Percentiles rank a stretch among this genome's conserved stretches.
phyloP scores from a whole-genome alignment of 2,329 filamentous ascomycete species.

The Aspergillus clavatus region DNA sequence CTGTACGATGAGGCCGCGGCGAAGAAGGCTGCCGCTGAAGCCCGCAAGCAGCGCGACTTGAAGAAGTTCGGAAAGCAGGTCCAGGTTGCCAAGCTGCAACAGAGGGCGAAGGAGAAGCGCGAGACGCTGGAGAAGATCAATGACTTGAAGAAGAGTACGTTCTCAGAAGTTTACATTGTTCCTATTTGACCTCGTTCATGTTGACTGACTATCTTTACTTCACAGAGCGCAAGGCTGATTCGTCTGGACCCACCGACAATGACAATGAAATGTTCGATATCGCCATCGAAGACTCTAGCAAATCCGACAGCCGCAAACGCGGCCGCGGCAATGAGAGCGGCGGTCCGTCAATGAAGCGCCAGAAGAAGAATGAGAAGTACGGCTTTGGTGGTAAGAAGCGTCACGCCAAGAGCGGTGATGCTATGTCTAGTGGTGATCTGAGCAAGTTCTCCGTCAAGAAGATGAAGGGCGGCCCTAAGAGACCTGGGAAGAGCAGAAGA shows the following conservation, averaged over 20 bases:
- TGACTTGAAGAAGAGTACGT: slow-evolving; percentile 87
- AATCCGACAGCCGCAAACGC: slow-evolving; percentile 46
- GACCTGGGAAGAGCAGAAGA: slow-evolving; percentile 50
- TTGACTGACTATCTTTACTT: slow-evolving; percentile 3
- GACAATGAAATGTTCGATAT: slow-evolving; percentile 82
- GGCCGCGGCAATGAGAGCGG: slow-evolving; percentile 40
- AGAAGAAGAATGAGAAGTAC: slow-evolving; percentile 92
- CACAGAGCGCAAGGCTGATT: slow-evolving; percentile 72
- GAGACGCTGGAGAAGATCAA: slow-evolving; percentile 95
- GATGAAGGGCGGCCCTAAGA: slow-evolving; percentile 64
- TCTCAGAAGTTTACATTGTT: slow-evolving; percentile 2
- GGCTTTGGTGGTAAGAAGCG: slow-evolving; percentile 96
- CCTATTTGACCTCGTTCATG: slow-evolving; percentile 25
- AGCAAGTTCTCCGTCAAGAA: slow-evolving; percentile 73
- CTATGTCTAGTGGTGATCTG: slow-evolving; percentile 73
- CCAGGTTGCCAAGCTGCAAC: slow-evolving; percentile 91
- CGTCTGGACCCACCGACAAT: slow-evolving; percentile 63
- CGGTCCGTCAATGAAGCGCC: slow-evolving; percentile 60
- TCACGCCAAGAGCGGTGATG: slow-evolving; percentile 84
- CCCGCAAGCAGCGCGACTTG: slow-evolving; percentile 83
- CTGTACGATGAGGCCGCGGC: slow-evolving; percentile 83
- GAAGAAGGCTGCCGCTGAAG: slow-evolving; percentile 90
- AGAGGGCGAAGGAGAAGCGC: slow-evolving; percentile 85
- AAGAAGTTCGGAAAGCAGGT: slow-evolving; percentile 99
- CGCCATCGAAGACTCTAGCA: slow-evolving; percentile 67